phyloP scores from a whole-genome alignment of 352 stramenopile genomes.

The Globisporangium heterothallicum region DNA sequence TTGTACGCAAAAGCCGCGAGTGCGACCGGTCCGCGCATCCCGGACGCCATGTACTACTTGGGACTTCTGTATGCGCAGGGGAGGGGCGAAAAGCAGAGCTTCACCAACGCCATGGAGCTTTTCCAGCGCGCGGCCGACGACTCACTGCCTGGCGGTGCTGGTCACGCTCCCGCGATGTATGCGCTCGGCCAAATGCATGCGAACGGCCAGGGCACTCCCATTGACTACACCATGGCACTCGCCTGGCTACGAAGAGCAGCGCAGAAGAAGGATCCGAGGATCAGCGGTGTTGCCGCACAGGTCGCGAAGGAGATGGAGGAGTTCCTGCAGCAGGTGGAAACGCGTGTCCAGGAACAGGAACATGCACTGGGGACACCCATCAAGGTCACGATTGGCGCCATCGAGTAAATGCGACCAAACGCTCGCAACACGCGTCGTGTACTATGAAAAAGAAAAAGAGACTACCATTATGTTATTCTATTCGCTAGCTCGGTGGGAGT shows the following conservation, averaged over 20 bases:
- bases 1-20: slow-evolving; percentile 28
- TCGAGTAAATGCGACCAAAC: slow-evolving; percentile 18
- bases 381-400: slow-evolving; percentile 29
- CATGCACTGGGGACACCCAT: slow-evolving; percentile 34
- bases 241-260: slow-evolving; percentile 39
- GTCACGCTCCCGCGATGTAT: slow-evolving; percentile 42
- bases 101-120: slow-evolving; percentile 19
- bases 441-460: no score
- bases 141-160: background rate
- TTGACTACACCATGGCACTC: slow-evolving; percentile 42
- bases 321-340: slow-evolving; percentile 37
- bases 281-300: slow-evolving; percentile 16
- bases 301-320: slow-evolving; percentile 31
- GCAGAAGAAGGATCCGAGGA: slow-evolving; percentile 21
- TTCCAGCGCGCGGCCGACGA: slow-evolving; percentile 35
- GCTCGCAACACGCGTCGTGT: no score
- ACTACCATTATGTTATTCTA: slow-evolving; percentile 7
- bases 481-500: no score
- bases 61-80: slow-evolving; percentile 38
- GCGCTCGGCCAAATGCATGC: slow-evolving; percentile 45
- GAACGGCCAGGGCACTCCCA: slow-evolving; percentile 20
- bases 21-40: no score
- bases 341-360: slow-evolving; percentile 36
- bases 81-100: slow-evolving; percentile 37
- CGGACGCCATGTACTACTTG: slow-evolving; percentile 53